Percentiles rank a stretch among this genome's conserved stretches.
Evolutionary conservation across 352 stramenopile genomes (phyloP).

Genomic region (Globisporangium solare): DNA sequence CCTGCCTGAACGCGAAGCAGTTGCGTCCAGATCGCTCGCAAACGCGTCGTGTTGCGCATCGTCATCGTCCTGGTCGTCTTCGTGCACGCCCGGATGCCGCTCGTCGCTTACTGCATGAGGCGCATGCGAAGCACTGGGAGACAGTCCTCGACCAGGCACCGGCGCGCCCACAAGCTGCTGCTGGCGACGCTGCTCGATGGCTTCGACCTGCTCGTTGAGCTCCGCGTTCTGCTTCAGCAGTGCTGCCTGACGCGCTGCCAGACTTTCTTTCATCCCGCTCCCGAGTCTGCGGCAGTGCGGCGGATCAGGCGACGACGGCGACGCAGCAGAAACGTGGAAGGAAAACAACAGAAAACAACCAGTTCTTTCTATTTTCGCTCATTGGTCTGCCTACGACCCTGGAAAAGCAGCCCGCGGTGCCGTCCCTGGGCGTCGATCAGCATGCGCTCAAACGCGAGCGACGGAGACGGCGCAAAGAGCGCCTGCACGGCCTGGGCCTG

Average conservation of each 20-base stretch:
- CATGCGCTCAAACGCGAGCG: constrained; percentile 26
- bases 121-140: too few species aligned
- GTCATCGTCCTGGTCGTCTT: constrained; percentile 5
- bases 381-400: constrained; percentile 2
- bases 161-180: constrained; percentile 28
- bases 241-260: constrained; percentile 50
- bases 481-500: constrained; percentile 40
- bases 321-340: neutral
- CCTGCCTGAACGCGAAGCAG: neutral
- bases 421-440: constrained; percentile 34
- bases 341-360: neutral
- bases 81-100: neutral
- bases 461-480: constrained; percentile 26
- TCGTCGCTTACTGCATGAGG: neutral
- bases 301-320: neutral
- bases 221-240: constrained; percentile 59
- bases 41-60: neutral
- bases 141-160: neutral
- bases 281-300: neutral
- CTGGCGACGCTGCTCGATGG: constrained; percentile 56
- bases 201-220: constrained; percentile 59
- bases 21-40: constrained; percentile 3
- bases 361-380: neutral
- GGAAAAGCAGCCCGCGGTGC: constrained; percentile 37
- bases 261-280: constrained; percentile 49